These are phyloP conservation scores for Calonectria pteridis DNA, from an alignment of 2,329 filamentous ascomycete species.

Conservation along the genomic window DNA sequence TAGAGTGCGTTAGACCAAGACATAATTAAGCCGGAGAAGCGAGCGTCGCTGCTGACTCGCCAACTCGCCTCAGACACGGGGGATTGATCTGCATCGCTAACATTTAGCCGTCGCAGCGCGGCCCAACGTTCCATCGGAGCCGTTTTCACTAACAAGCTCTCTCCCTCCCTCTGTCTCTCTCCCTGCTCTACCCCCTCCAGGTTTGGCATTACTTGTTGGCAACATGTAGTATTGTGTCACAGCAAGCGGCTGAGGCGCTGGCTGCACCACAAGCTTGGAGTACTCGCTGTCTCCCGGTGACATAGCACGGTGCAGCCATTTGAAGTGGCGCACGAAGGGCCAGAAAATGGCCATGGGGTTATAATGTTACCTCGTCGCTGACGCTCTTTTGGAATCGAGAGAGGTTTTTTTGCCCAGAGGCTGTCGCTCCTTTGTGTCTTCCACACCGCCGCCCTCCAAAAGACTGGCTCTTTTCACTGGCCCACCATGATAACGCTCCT, in stretches of 20 bases:
- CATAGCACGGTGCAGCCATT: neutral
- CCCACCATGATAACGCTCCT: slow-evolving; percentile 41
- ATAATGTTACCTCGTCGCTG: neutral
- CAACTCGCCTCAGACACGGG: neutral
- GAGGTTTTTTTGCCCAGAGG: neutral
- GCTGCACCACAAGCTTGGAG: neutral
- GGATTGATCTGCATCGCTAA: neutral
- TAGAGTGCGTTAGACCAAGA: neutral
- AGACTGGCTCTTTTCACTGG: neutral
- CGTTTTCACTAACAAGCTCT: neutral
- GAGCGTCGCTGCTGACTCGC: neutral
- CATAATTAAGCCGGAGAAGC: neutral
- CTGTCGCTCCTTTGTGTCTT: neutral
- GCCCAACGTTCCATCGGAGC: neutral
- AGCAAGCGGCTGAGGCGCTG: neutral
- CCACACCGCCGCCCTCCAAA: too few relatives aligned
- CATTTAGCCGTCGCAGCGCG: neutral
- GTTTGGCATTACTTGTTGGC: neutral
- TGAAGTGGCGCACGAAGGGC: neutral
- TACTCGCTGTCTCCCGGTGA: neutral
- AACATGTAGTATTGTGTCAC: neutral
- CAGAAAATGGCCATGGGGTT: neutral
- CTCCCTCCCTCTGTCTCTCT: too few relatives aligned
- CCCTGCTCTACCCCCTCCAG: too few relatives aligned
- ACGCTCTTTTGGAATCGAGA: neutral